These are phyloP conservation scores for Pleurotus cornucopiae DNA, from an alignment of 768 basidiomycete genomes.

Conservation along the genomic window DNA sequence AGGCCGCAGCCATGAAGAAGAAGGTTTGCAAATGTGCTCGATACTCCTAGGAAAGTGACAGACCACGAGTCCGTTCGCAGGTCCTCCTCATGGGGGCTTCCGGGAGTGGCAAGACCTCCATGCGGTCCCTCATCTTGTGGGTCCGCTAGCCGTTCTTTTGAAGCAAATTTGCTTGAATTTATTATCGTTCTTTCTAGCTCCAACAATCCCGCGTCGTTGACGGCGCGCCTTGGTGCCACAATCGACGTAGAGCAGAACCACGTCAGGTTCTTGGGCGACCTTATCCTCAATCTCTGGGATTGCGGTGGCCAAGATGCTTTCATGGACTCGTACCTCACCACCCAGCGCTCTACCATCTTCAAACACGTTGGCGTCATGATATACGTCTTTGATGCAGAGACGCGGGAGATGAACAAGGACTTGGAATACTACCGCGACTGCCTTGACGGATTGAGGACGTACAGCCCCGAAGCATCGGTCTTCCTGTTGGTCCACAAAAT, in stretches of 20 bases:
- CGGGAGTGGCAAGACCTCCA: constrained; percentile 93
- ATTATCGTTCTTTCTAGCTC: constrained; percentile 49
- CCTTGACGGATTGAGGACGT: constrained; percentile 73
- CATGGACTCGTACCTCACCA: constrained; percentile 94
- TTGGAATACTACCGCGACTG: constrained; percentile 91
- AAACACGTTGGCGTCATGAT: constrained; percentile 96
- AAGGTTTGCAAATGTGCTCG: constrained; percentile 37
- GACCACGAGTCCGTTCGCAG: constrained; percentile 33
- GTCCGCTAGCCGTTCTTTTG: constrained; percentile 21
- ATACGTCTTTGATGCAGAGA: constrained; percentile 96
- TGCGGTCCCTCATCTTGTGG: constrained; percentile 98
- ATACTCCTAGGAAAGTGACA: neutral
- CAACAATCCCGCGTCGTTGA: constrained; percentile 90
- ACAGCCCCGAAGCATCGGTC: constrained; percentile 77
- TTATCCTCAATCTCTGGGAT: constrained; percentile 97
- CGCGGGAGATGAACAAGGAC: constrained; percentile 80
- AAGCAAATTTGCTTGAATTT: constrained; percentile 6
- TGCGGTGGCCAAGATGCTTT: constrained; percentile 98
- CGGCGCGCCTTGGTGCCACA: constrained; percentile 89
- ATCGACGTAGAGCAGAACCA: constrained; percentile 98
- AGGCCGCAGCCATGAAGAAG: constrained; percentile 46
- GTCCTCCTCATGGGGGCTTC: constrained; percentile 98
- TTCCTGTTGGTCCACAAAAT: constrained; percentile 97
- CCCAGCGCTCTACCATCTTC: constrained; percentile 92
- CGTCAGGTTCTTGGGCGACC: constrained; percentile 93